phyloP scores from a whole-genome alignment of 1,139 yeast genomes.

The Casaregolazyma lundiana region DNA sequence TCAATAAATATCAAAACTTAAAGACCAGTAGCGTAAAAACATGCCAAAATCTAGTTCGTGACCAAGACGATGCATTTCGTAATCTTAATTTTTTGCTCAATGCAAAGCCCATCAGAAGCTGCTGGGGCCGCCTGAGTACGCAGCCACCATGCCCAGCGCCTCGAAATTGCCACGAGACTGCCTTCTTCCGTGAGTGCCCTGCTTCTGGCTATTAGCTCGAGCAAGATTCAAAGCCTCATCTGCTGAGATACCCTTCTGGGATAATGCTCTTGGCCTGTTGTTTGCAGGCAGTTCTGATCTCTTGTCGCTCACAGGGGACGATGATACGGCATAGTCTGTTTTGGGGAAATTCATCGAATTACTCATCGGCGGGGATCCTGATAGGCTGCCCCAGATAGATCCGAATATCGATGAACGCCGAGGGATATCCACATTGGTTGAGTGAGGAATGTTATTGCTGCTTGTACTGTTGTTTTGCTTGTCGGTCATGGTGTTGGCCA shows the following conservation, averaged over 20 bases:
- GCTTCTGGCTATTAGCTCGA: constrained; percentile 24
- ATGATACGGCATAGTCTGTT: constrained; percentile 6
- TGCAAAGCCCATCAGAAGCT: constrained; percentile 22
- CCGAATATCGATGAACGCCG: constrained; percentile 5
- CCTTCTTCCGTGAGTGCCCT: constrained; percentile 12
- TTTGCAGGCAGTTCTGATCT: background rate
- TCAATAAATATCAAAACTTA: background rate
- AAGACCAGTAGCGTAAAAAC: background rate
- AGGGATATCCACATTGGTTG: constrained; percentile 8
- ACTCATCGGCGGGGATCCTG: constrained; percentile 6
- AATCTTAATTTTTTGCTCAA: background rate
- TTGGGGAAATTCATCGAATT: background rate
- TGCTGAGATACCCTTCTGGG: constrained; percentile 27
- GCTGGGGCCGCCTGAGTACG: constrained; percentile 34
- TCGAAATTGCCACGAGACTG: constrained; percentile 24
- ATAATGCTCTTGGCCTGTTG: constrained; percentile 16
- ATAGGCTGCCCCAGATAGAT: constrained; percentile 5
- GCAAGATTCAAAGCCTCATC: constrained; percentile 38
- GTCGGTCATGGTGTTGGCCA: constrained; percentile 2
- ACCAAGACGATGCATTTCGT: background rate
- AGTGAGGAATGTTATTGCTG: constrained; percentile 1
- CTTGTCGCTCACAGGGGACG: constrained; percentile 4
- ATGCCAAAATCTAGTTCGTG: background rate
- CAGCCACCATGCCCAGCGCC: constrained; percentile 34
- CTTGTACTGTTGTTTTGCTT: background rate